Evolutionary conservation across 148 eudicot genomes (phyloP).

Genomic region (Cornus kousa): DNA sequence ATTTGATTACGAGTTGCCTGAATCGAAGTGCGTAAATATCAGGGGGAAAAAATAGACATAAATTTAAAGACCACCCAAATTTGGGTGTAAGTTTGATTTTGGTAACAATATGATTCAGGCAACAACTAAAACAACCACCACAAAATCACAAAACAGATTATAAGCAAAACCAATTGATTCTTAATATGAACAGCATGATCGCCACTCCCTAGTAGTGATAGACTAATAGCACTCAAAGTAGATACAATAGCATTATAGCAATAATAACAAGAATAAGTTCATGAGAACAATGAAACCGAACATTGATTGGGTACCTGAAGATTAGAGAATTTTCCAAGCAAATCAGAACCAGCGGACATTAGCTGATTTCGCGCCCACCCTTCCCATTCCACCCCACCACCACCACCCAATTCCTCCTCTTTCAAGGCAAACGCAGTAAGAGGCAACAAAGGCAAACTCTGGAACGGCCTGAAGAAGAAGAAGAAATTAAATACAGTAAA

Average conservation of each 20-base stretch:
- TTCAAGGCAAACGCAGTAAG: conserved; percentile 17
- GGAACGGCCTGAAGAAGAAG: conserved; percentile 47
- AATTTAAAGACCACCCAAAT: neutral
- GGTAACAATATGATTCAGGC: neutral
- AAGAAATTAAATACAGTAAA: too few relatives aligned
- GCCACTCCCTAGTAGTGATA: neutral
- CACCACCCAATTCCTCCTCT: conserved; percentile 15
- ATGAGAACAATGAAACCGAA: neutral
- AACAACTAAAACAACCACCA: neutral
- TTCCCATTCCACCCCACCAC: conserved; percentile 64
- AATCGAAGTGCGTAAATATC: too few relatives aligned
- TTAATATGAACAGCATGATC: too few relatives aligned
- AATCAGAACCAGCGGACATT: conserved; percentile 78
- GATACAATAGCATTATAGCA: too few relatives aligned
- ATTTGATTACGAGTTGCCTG: neutral
- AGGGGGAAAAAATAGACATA: too few relatives aligned
- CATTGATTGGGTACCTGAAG: conserved; percentile 57
- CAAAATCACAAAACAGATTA: neutral
- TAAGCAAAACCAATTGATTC: too few relatives aligned
- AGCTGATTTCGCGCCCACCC: conserved; percentile 74
- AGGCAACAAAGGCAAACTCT: conserved; percentile 61
- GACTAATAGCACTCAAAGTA: too few relatives aligned
- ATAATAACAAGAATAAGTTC: too few relatives aligned
- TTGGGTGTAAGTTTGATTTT: neutral
- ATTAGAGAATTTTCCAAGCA: conserved; percentile 69